Conservation (phyloP, 169 alveolate genomes). For the Plasmodium berghei region DNA sequence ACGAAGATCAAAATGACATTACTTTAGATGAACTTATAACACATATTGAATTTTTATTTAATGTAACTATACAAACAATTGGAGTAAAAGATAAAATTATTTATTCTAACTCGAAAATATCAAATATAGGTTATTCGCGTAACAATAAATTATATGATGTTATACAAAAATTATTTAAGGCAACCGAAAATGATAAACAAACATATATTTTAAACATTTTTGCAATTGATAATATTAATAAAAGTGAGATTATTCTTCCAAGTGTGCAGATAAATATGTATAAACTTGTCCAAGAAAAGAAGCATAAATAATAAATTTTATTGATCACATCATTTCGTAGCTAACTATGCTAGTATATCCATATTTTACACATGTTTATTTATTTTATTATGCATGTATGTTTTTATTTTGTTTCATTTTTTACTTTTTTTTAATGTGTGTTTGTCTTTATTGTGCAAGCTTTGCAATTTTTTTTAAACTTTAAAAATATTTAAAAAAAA, state of each 20-base stretch:
- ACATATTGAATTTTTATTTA: constrained; percentile 28
- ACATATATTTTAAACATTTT: constrained; percentile 26
- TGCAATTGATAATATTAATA: constrained; percentile 30
- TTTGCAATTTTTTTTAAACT: no score
- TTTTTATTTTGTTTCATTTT: no score
- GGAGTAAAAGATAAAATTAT: constrained; percentile 56
- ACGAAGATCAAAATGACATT: constrained; percentile 15
- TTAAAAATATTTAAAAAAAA: no score
- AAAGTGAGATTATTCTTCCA: constrained; percentile 27
- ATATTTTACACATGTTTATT: neutral
- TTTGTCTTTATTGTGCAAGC: no score
- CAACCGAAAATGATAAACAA: neutral
- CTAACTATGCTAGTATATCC: no score
- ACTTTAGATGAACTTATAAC: constrained; percentile 49
- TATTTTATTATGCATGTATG: no score
- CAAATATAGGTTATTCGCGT: neutral
- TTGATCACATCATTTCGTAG: no score
- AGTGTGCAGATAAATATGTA: constrained; percentile 50
- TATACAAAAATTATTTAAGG: constrained; percentile 12
- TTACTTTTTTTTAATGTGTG: no score
- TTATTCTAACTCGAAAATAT: constrained; percentile 23
- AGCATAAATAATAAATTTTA: no score
- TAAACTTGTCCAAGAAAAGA: neutral
- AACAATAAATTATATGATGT: constrained; percentile 16
- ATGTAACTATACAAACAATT: constrained; percentile 51